A percentile compares a stretch with the other conserved stretches of the same genome.
Evolutionary conservation across 495 filamentous ascomycete species (phyloP).

Genomic region (Aspergillus heteromorphus): DNA sequence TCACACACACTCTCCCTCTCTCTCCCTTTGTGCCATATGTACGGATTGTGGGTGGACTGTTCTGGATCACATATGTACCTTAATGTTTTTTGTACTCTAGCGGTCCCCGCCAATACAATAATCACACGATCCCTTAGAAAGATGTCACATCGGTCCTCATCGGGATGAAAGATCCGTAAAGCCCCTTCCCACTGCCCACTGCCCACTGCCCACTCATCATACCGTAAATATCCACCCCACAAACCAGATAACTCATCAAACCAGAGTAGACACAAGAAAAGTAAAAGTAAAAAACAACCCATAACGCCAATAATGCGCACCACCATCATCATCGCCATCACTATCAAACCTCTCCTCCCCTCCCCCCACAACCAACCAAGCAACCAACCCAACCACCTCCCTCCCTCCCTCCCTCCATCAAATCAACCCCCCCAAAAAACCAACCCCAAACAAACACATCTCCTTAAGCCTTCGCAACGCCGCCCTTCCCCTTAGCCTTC

Average conservation of each 20-base stretch:
- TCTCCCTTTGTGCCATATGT: slow-evolving; percentile 7
- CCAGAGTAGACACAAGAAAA: too few relatives aligned
- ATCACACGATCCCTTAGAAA: too few relatives aligned
- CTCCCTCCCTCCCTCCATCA: background rate
- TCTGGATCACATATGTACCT: slow-evolving; percentile 14
- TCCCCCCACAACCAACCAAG: background rate
- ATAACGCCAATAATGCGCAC: slow-evolving; percentile 11
- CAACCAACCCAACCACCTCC: background rate
- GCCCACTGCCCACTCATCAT: too few relatives aligned
- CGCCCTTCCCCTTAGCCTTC: slow-evolving; percentile 64
- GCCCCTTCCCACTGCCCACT: too few relatives aligned
- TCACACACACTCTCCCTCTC: background rate
- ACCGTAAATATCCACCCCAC: slow-evolving; percentile 6
- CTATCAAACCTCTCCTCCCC: background rate
- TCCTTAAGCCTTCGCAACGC: slow-evolving; percentile 31
- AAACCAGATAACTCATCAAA: background rate
- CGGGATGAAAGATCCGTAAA: too few relatives aligned
- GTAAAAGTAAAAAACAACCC: background rate
- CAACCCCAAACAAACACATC: background rate
- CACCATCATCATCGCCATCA: background rate
- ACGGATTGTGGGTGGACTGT: slow-evolving; percentile 8
- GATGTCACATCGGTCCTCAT: too few relatives aligned
- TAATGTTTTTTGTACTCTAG: slow-evolving; percentile 28
- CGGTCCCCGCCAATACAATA: slow-evolving; percentile 6
- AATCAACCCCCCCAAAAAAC: background rate